phyloP scores from a whole-genome alignment of 2,329 filamentous ascomycete species.

The Aureobasidium sp. region DNA sequence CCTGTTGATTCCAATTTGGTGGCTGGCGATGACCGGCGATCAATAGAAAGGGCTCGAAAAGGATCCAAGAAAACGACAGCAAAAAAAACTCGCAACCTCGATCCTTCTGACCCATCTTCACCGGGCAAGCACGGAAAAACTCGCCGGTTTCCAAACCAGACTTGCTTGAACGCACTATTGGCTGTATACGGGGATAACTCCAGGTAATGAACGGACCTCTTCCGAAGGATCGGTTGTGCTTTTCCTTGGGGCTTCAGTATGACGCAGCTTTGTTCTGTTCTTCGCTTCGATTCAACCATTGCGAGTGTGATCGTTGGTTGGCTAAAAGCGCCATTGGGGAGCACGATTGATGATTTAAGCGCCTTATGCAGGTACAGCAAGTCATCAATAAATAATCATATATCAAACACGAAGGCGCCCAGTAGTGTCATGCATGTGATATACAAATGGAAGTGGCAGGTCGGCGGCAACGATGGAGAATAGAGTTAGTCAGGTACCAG shows the following conservation, averaged over 20 bases:
- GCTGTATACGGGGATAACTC: not conserved
- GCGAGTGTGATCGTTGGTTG: not conserved
- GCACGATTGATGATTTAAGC: not conserved
- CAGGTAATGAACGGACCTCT: not conserved
- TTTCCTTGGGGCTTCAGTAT: not conserved
- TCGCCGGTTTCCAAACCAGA: not conserved
- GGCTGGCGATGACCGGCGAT: constrained; percentile 2
- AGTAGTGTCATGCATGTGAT: constrained; percentile 9
- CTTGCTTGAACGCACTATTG: not conserved
- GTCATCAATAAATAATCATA: not conserved
- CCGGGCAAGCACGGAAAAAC: not conserved
- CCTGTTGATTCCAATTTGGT: constrained; percentile 13
- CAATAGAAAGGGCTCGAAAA: not conserved
- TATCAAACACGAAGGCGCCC: not conserved
- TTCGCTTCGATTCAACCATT: not conserved
- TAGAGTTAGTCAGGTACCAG: not conserved
- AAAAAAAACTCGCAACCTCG: not conserved
- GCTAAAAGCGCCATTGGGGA: not conserved
- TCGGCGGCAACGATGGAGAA: not conserved
- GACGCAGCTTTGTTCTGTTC: not conserved
- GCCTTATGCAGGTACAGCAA: constrained; percentile 10
- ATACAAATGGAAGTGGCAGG: not conserved
- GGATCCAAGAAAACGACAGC: not conserved
- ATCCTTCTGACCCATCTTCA: not conserved
- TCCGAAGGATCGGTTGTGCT: not conserved